Evolutionary conservation across 805 yeast genomes (phyloP), one percentile per base, ranked within the genome.

Genomic region (Starmerella etchellsii): DNA sequence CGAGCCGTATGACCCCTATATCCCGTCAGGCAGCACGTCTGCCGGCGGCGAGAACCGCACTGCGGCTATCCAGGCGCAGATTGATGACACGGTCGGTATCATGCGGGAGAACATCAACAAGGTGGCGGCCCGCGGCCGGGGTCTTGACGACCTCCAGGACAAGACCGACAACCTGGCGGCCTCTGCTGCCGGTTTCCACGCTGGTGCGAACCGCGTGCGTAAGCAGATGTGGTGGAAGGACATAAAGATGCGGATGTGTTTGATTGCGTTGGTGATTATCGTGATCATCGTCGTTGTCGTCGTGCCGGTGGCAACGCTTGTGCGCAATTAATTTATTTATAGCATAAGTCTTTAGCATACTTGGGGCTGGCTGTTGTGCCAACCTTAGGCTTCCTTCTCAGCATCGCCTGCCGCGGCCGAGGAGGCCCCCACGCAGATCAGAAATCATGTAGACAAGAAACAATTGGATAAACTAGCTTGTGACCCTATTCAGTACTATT

Each of bases 171-270:
- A 81, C 60, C 71, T 88, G 54, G 94, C 94, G 33, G 83, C 78
- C 35, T 74, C 83, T 35, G 97, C 98, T 9, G 88, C 83, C 53
- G 91, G 94, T 28, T 88, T 91, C 68, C 83, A 93, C 60, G 74
- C 94, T 60, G 94, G 95, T 31, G 97, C 98, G 44, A 88, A 88
- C 66, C 78, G 94, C 54, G 96, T 88, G 36, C 81, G 98, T 65
- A 88, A 87, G 63, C 94, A 87, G 59, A 88, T 88, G 96, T 88
- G 97, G 97, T 82, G 94, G 81, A 88, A 91, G 64, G 95, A 88
- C 61, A 72, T 91, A 74, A 91, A 91, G 68, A 81, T 91, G 88
- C 79, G 94, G 63, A 67, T 87, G 69, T 88, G 97, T 63, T 65
- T 82, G 43, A 78, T 87, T 44, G 75, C 79, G 36, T 81, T 79